Base-by-base conservation (phyloP, 164 flowering plant species). In the Tetrastigma voinierianum region DNA sequence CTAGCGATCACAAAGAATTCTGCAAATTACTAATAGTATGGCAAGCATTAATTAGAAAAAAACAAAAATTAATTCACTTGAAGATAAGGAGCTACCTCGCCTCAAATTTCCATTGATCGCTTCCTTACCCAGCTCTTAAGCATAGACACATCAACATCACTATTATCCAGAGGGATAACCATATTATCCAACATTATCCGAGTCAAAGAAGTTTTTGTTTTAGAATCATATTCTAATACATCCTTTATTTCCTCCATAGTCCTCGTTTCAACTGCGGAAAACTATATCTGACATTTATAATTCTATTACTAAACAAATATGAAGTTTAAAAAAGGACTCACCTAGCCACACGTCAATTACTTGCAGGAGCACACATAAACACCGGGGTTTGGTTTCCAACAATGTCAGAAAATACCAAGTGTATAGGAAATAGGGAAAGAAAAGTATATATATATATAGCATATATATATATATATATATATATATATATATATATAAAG, bases 171-270 rank as follows among this genome's bases (percentile, higher is more conserved):
- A 3, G 96, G 98, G 43, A 89, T 82, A 71, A 92, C 97, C 99
- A 95, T 95, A 76, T 95, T 95, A 73, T 95, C 99, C 77, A 95
- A 69, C 99, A 95, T 89, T 79, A 95, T 90, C 69, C 99, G 80
- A 48, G 90, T 87, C 74, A 95, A 71, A n/a, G 80, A 82, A 24
- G 98, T 80, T 76, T 83, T 75, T 25, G 70, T 68, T 66, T 82
- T 73, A 57, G 94, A 81, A 60, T 93, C 89, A 86, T 89, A 92
- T 40, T 78, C 54, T 57, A 95, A 62, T n/a, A 90, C 96, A 66
- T 95, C 96, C 11, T 83, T 79, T 53, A 95, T 87, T 79, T 92
- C 99, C 75, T 89, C 93, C 47, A 89, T 79, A 24, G 97, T 95
- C 83, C 99, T 86, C 10, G 99, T 89, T 73, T 95, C 99, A 64